Evolutionary conservation across 2,329 filamentous ascomycete genomes (phyloP).

Genomic region (Hyphodiscus sp.): DNA sequence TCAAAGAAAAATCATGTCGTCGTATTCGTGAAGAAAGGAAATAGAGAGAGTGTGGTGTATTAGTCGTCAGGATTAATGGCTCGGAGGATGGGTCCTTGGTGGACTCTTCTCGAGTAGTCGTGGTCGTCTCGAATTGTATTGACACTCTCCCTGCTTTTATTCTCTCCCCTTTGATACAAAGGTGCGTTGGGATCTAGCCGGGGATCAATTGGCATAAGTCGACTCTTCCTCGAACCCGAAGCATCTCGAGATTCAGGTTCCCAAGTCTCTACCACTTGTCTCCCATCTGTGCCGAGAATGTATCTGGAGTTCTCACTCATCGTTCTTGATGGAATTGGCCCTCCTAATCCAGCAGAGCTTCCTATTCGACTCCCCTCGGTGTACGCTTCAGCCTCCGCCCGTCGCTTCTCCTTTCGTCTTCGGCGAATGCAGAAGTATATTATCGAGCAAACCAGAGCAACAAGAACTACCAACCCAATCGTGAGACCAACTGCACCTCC

Average conservation of each 20-base stretch:
- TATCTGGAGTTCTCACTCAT: constrained; percentile 32
- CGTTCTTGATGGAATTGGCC: constrained; percentile 23
- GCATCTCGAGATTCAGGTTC: constrained; percentile 17
- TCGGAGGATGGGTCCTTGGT: constrained; percentile 46
- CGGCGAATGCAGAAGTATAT: constrained; percentile 40
- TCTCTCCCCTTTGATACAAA: constrained; percentile 47
- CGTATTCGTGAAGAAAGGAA: constrained; percentile 18
- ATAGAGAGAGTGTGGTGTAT: background rate
- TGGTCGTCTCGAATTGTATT: constrained; percentile 58
- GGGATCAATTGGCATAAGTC: constrained; percentile 55
- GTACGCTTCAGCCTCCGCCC: constrained; percentile 34
- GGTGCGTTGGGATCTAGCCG: constrained; percentile 55
- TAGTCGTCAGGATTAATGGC: constrained; percentile 52
- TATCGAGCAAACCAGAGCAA: constrained; percentile 34
- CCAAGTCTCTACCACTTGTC: constrained; percentile 28
- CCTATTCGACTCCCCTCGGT: constrained; percentile 18
- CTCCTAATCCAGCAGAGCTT: constrained; percentile 20
- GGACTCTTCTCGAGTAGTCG: constrained; percentile 51
- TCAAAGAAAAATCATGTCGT: constrained; percentile 16
- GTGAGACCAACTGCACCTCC: constrained; percentile 48
- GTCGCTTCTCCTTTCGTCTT: constrained; percentile 36
- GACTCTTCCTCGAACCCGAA: constrained; percentile 38
- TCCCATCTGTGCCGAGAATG: constrained; percentile 30
- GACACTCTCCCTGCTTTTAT: constrained; percentile 56
- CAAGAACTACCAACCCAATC: constrained; percentile 41